Percentiles rank a stretch among this genome's conserved stretches.
phyloP scores from a whole-genome alignment of 768 basidiomycete species.

The Jaapia argillacea region DNA sequence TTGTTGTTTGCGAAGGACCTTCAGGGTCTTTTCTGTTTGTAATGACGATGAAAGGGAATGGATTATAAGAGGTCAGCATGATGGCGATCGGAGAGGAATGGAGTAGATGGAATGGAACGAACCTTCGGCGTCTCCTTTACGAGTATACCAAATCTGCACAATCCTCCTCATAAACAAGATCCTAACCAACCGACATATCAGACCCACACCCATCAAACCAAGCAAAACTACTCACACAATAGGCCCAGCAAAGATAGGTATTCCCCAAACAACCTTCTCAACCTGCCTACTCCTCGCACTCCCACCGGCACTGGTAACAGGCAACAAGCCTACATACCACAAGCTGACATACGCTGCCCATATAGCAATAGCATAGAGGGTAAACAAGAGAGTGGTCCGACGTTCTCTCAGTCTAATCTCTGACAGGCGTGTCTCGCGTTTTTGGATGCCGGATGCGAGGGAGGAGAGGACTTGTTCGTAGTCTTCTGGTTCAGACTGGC shows the following conservation, averaged over 20 bases:
- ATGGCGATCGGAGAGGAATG: constrained; percentile 1
- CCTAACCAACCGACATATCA: no score
- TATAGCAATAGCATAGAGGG: constrained; percentile 63
- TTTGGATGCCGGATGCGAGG: constrained; percentile 60
- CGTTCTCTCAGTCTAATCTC: constrained; percentile 84
- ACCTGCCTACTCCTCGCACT: constrained; percentile 17
- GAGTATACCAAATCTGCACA: constrained; percentile 75
- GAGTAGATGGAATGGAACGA: constrained; percentile 16
- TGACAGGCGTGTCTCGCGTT: constrained; percentile 62
- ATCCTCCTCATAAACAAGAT: constrained; percentile 72
- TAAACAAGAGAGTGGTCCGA: constrained; percentile 64
- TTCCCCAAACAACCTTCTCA: constrained; percentile 34
- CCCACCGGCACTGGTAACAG: constrained; percentile 22
- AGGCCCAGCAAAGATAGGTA: constrained; percentile 66
- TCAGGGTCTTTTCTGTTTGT: constrained; percentile 66
- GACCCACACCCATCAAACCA: no score
- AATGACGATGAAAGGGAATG: neutral
- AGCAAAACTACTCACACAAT: constrained; percentile 61
- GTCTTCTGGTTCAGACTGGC: constrained; percentile 60
- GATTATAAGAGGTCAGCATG: constrained; percentile 1
- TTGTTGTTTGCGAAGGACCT: constrained; percentile 63
- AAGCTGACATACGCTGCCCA: constrained; percentile 67
- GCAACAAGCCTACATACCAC: constrained; percentile 61
- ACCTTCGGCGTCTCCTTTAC: constrained; percentile 80
- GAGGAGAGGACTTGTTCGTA: constrained; percentile 65